A percentile compares a stretch with the other conserved stretches of the same genome.
These are phyloP conservation scores for Gossypium arboreum DNA, from an alignment of 345 rosid species.

Conservation along the genomic window DNA sequence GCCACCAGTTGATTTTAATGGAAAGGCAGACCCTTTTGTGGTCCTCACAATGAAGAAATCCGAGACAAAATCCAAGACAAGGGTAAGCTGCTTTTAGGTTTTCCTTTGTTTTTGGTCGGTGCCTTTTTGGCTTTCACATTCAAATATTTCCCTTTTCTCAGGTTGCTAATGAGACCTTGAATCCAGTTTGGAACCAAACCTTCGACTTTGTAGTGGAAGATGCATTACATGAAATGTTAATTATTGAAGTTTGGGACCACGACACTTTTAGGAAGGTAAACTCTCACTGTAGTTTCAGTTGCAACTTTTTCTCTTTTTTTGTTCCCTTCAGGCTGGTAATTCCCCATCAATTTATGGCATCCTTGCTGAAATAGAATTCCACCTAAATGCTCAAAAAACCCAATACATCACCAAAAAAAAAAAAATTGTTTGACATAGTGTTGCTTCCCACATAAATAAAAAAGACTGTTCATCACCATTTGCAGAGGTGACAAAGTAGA, in stretches of 20 bases:
- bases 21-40: constrained; percentile 83
- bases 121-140: neutral
- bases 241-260: constrained; percentile 74
- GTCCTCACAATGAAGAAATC: constrained; percentile 74
- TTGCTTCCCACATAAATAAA: neutral
- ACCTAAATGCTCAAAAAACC: no score
- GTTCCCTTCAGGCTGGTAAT: neutral
- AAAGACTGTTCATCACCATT: neutral
- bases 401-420: neutral
- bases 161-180: constrained; percentile 70
- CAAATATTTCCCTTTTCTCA: constrained; percentile 21
- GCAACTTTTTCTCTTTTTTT: neutral
- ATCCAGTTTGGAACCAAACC: constrained; percentile 96
- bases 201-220: constrained; percentile 94
- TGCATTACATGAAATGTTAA: constrained; percentile 77
- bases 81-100: constrained; percentile 37
- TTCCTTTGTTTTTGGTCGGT: neutral
- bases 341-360: neutral
- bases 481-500: neutral
- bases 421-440: neutral
- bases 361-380: no score
- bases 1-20: constrained; percentile 68
- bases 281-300: neutral
- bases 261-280: constrained; percentile 83
- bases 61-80: constrained; percentile 55